Evolutionary conservation across 306 rosid genomes (phyloP).

Genomic region (Corylus heterophylla): DNA sequence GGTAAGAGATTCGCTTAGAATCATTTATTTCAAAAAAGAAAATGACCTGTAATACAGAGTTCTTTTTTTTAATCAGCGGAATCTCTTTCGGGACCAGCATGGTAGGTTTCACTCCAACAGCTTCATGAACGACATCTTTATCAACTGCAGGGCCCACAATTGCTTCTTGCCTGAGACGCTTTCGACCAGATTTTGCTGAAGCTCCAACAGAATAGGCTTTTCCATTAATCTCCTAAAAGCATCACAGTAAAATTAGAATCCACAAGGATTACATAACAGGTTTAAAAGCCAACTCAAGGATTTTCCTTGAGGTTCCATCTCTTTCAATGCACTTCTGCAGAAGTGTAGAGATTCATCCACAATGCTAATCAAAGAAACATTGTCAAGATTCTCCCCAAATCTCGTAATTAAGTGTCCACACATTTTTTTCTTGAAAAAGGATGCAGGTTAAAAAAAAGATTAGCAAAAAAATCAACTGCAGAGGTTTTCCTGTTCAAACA

Average conservation of each 20-base stretch:
- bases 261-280: constrained; percentile 2
- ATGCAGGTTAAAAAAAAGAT: not conserved
- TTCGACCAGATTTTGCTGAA: constrained; percentile 45
- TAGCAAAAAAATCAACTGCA: not conserved
- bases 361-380: constrained; percentile 14
- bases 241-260: constrained; percentile 13
- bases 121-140: constrained; percentile 83
- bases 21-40: constrained; percentile 27
- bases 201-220: constrained; percentile 29
- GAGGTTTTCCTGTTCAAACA: not conserved
- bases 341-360: not conserved
- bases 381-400: not conserved
- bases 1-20: constrained; percentile 11
- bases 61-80: constrained; percentile 76
- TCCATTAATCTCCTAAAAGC: constrained; percentile 54
- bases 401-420: not conserved
- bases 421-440: not conserved
- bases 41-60: constrained; percentile 67
- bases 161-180: constrained; percentile 64
- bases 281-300: not conserved
- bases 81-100: constrained; percentile 85
- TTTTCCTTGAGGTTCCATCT: constrained; percentile 5
- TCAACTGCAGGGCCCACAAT: constrained; percentile 93
- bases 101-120: constrained; percentile 84
- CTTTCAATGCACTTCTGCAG: not conserved